Base-by-base conservation (phyloP, 768 basidiomycete genomes). In the Tulasnella sp. region DNA sequence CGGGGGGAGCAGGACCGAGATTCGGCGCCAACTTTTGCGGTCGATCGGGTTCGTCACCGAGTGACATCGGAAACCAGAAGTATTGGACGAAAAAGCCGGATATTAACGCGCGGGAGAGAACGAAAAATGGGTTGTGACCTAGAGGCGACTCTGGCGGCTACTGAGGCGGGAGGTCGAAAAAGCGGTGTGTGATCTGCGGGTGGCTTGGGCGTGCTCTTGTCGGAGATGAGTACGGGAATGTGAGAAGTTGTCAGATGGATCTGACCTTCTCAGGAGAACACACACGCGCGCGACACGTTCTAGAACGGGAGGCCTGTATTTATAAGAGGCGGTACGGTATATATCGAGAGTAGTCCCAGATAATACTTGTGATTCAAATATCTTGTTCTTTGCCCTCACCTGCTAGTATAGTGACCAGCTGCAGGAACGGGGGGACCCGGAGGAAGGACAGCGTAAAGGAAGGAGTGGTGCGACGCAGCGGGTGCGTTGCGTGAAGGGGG, bases 131-230 rank as follows among this genome's bases (percentile, higher is more conserved):
- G 51, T 51, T 51, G 51, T 51, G 51, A 10, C 23, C 51, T n/a
- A 5, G 10, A 15, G 61, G 61, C 61, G 61, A 29, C 23, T 67
- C 16, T 35, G 29, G 29, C 61, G 61, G 23, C 61, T 67, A 67
- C 61, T 23, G 57, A 67, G 61, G 61, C 61, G 61, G 61, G 61
- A 67, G 61, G 29, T 67, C 32, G 16, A 35, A 67, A 67, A 67
- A 29, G 61, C 61, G 35, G 35, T 67, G 61, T 67, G 61, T 35
- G 51, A n/a, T 26, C 61, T 67, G 61, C 61, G 61, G 61, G 61
- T 67, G 61, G 61, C 61, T 67, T 67, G 61, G n/a, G n/a, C 57
- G 57, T 29, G 57, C 48, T 7, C n/a, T 11, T 26, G 29, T 61
- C 26, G 57, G 57, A 61, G 29, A 61, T 61, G 57, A 32, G 20